These are phyloP conservation scores for Melampsora larici-populina DNA, from an alignment of 1,284 basidiomycete genomes.

Conservation along the genomic window DNA sequence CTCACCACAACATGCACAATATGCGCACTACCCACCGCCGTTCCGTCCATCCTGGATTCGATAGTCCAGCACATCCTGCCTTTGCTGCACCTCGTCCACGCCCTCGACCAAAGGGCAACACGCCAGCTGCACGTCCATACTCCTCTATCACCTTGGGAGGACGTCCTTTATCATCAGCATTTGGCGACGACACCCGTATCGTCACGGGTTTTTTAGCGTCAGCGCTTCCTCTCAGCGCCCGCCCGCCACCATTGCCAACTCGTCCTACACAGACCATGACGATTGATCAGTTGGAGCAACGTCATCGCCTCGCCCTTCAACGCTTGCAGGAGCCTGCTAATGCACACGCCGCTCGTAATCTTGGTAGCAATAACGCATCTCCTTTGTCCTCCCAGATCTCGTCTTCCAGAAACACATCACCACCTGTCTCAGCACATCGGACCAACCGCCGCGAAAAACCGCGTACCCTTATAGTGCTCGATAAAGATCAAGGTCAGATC, in stretches of 20 bases:
- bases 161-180: not conserved
- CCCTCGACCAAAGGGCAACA: not conserved
- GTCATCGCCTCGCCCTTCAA: slow-evolving; percentile 26
- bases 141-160: not conserved
- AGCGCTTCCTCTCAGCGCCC: slow-evolving; percentile 25
- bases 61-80: not conserved
- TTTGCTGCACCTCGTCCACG: not conserved
- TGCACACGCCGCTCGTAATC: not conserved
- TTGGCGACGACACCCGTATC: not conserved
- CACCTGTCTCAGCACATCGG: no score
- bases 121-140: not conserved
- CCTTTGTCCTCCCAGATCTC: no score
- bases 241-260: slow-evolving; percentile 8
- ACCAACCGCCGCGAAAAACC: no score
- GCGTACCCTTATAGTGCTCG: no score
- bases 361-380: no score
- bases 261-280: slow-evolving; percentile 23
- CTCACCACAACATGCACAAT: no score
- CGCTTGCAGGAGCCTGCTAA: slow-evolving; percentile 15
- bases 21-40: no score
- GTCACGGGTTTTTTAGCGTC: slow-evolving; percentile 35
- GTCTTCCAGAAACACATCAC: no score
- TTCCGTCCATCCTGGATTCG: not conserved
- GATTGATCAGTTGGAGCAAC: slow-evolving; percentile 17
- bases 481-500: no score